A percentile compares a stretch with the other conserved stretches of the same genome.
Conservation (phyloP, 1,284 basidiomycete genomes). For the Ustilago loliicola region DNA sequence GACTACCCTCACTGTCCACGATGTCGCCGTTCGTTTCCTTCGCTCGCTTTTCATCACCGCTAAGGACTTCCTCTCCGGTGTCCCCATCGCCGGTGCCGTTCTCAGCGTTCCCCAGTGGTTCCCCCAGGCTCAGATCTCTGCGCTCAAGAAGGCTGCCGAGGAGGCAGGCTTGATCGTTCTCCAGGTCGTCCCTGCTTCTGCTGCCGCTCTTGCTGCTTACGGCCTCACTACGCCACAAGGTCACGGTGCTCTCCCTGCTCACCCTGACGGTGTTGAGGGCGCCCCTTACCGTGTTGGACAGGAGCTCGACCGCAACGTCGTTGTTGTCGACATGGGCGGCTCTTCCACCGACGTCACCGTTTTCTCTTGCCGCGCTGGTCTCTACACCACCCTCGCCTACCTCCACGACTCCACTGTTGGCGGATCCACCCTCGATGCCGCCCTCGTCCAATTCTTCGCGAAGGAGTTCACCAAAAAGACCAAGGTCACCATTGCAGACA, state of each 20-base stretch:
- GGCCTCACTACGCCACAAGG: conserved; percentile 73
- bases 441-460: conserved; percentile 90
- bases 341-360: conserved; percentile 74
- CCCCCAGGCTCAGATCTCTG: conserved; percentile 78
- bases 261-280: conserved; percentile 66
- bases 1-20: conserved; percentile 81
- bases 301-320: conserved; percentile 74
- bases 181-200: conserved; percentile 83
- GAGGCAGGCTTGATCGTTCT: conserved; percentile 83
- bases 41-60: conserved; percentile 87
- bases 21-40: conserved; percentile 89
- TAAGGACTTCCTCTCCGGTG: conserved; percentile 88
- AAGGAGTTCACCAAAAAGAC: conserved; percentile 99
- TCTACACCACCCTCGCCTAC: conserved; percentile 74
- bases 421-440: conserved; percentile 81
- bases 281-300: conserved; percentile 72
- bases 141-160: conserved; percentile 81
- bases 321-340: conserved; percentile 76
- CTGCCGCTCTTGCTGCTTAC: conserved; percentile 78
- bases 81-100: conserved; percentile 83
- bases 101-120: conserved; percentile 86
- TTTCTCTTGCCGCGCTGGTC: conserved; percentile 74
- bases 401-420: conserved; percentile 74
- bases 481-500: conserved; percentile 77
- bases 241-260: conserved; percentile 70